Evolutionary conservation across 176 grass and related monocot species (phyloP).

Genomic region (Rhynchospora tenuis): DNA sequence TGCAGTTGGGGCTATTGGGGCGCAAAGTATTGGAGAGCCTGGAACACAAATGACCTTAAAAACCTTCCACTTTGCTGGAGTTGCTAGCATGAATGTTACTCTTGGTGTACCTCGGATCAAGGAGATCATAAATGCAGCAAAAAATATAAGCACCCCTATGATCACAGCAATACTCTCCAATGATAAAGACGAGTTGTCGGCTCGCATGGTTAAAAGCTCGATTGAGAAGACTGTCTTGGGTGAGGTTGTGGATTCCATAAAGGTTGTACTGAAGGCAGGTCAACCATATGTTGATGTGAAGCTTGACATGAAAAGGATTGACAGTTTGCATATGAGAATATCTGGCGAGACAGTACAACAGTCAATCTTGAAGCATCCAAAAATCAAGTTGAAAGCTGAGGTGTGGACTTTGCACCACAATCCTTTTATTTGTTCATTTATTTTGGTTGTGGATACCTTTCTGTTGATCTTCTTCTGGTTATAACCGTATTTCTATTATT

Average conservation of each 20-base stretch:
- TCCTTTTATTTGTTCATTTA: not conserved
- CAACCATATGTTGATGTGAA: conserved; percentile 62
- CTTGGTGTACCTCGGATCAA: conserved; percentile 95
- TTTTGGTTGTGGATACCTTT: conserved; percentile 7
- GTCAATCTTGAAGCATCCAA: conserved; percentile 85
- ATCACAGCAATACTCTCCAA: conserved; percentile 55
- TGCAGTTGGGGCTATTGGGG: conserved; percentile 86
- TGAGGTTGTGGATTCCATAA: conserved; percentile 53
- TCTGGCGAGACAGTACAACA: conserved; percentile 55
- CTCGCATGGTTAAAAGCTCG: conserved; percentile 61
- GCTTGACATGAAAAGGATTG: conserved; percentile 70
- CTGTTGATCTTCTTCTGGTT: not conserved
- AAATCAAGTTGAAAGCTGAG: conserved; percentile 86
- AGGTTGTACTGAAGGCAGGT: conserved; percentile 56
- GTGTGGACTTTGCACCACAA: conserved; percentile 29
- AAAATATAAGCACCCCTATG: conserved; percentile 91
- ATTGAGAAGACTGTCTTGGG: conserved; percentile 79
- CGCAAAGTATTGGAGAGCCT: conserved; percentile 97
- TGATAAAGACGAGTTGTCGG: conserved; percentile 38
- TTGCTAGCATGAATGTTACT: conserved; percentile 99
- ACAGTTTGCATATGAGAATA: conserved; percentile 55
- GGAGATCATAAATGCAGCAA: conserved; percentile 96
- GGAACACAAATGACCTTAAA: conserved; percentile 98
- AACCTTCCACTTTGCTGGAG: conserved; percentile 99
- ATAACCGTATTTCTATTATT: not conserved